Conservation (phyloP, 1,284 basidiomycete genomes). For the Trichosporon ovoides region DNA sequence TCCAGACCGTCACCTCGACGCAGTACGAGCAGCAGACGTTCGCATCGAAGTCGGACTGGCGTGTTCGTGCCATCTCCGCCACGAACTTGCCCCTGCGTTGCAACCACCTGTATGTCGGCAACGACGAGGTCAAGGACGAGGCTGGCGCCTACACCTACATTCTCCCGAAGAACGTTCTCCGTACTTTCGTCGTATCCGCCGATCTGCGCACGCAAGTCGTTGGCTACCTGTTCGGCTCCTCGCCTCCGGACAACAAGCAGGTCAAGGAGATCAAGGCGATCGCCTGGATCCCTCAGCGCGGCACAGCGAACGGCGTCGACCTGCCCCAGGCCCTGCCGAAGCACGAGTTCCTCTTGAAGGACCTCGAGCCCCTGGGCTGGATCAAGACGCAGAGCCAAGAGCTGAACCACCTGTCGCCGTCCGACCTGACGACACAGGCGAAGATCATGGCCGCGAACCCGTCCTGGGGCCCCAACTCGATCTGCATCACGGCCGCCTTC, state of each 20-base stretch:
- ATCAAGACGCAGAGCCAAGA: slow-evolving; percentile 93
- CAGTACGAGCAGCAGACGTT: slow-evolving; percentile 98
- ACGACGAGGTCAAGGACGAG: slow-evolving; percentile 96
- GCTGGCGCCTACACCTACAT: slow-evolving; percentile 91
- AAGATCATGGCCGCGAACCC: slow-evolving; percentile 94
- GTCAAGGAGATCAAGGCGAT: slow-evolving; percentile 99
- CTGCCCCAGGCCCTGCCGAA: slow-evolving; percentile 78
- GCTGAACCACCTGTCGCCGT: slow-evolving; percentile 83
- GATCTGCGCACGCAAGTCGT: slow-evolving; percentile 96
- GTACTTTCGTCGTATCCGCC: slow-evolving; percentile 86
- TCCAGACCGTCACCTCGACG: slow-evolving; percentile 93
- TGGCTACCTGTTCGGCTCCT: slow-evolving; percentile 85
- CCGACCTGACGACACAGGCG: slow-evolving; percentile 91
- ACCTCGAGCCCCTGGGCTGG: slow-evolving; percentile 94
- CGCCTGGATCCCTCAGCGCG: slow-evolving; percentile 92
- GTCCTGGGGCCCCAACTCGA: slow-evolving; percentile 88
- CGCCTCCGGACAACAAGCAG: slow-evolving; percentile 92
- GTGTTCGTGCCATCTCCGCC: slow-evolving; percentile 89
- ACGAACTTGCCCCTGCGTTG: slow-evolving; percentile 93
- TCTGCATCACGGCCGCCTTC: slow-evolving; percentile 91
- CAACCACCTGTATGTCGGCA: slow-evolving; percentile 98
- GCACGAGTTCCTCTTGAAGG: slow-evolving; percentile 90
- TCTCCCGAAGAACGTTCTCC: slow-evolving; percentile 93
- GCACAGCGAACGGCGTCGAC: slow-evolving; percentile 88
- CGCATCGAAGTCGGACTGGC: slow-evolving; percentile 99